Conservation (phyloP, 257 asterid genomes). For the Cinchona pubescens region DNA sequence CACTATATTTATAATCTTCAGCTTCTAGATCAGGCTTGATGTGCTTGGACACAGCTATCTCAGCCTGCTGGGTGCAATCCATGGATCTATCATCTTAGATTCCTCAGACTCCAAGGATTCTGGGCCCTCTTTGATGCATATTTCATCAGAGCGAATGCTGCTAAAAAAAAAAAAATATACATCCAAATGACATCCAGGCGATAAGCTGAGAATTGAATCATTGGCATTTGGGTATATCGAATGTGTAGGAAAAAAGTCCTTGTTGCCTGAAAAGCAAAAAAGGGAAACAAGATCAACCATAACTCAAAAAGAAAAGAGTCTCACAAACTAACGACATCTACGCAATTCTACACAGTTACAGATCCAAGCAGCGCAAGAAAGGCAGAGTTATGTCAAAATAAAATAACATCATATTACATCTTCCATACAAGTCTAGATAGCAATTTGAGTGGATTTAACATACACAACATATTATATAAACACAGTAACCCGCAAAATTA, state of each 20-base stretch:
- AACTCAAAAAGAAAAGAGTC: neutral
- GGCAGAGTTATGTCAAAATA: neutral
- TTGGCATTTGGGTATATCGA: slow-evolving; percentile 52
- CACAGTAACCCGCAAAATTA: neutral
- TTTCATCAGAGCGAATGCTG: slow-evolving; percentile 61
- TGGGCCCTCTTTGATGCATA: slow-evolving; percentile 18
- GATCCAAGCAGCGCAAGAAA: neutral
- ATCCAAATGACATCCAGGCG: slow-evolving; percentile 58
- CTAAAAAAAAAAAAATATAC: slow-evolving; percentile 70
- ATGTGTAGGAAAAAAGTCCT: slow-evolving; percentile 48
- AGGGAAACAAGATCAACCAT: slow-evolving; percentile 22
- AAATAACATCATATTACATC: neutral
- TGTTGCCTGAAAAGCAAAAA: slow-evolving; percentile 45
- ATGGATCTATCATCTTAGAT: slow-evolving; percentile 22
- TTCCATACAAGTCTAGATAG: neutral
- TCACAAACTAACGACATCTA: neutral
- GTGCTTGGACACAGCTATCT: slow-evolving; percentile 14
- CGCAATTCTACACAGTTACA: neutral
- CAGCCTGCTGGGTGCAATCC: slow-evolving; percentile 36
- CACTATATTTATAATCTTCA: slow-evolving; percentile 32
- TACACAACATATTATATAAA: neutral
- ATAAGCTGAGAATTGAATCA: slow-evolving; percentile 43
- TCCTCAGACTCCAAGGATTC: slow-evolving; percentile 33
- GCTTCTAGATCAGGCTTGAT: slow-evolving; percentile 25
- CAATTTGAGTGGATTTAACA: neutral